Base-by-base conservation (phyloP, 2,329 filamentous ascomycete genomes). In the Nemania sp. region DNA sequence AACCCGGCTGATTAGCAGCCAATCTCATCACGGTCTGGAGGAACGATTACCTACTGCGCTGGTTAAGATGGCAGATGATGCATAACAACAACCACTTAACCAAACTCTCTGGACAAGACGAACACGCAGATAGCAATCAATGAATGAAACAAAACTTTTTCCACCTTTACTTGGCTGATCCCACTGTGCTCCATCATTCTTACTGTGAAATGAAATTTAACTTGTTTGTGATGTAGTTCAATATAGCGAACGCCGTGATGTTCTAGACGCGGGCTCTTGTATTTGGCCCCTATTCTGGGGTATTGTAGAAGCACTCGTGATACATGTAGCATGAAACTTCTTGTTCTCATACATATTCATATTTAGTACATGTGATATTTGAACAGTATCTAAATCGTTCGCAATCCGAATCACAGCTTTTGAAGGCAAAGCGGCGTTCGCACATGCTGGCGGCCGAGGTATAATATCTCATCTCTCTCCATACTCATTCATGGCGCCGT, bases 101-200 rank as follows among this genome's bases (percentile, higher is more conserved):
- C n/a, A n/a, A n/a, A n/a, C 30, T 45, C 41, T 44, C 47, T 55
- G 48, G 44, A 49, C 48, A 55, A 40, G 52, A 4, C 26, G 12
- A 22, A n/a, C 33, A 37, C 48, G 43, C 37, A 43, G 23, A 45
- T 44, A 49, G 45, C 46, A 30, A n/a, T n/a, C 48, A 52, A 58
- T 41, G 36, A 52, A 54, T 45, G 31, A 58, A 30, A 58, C 28
- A 50, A 52, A 52, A 34, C 19, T 9, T 56, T 43, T 58, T 39
- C 34, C 41, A 52, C 22, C 15, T 37, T 30, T 17, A 11, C 24
- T 43, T 30, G n/a, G n/a, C n/a, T n/a, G n/a, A n/a, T n/a, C n/a
- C n/a, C n/a, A n/a, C n/a, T n/a, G n/a, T n/a, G n/a, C n/a, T n/a
- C n/a, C n/a, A n/a, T n/a, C n/a, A n/a, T n/a, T n/a, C n/a, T n/a